These are phyloP conservation scores for Rubia tinctorum DNA, from an alignment of 305 asterid species.

Conservation along the genomic window DNA sequence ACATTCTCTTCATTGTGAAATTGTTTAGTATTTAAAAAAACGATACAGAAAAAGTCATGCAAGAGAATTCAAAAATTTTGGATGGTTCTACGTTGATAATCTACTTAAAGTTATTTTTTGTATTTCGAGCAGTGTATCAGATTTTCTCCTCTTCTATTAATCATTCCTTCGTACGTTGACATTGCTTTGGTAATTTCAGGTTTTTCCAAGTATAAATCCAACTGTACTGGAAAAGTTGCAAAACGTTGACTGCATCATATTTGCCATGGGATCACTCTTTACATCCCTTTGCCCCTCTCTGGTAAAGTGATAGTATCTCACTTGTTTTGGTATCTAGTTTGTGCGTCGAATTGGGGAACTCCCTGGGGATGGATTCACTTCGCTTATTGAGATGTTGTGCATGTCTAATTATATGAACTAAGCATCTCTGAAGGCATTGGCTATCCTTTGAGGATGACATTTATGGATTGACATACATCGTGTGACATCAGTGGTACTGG, in stretches of 20 bases:
- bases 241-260: conserved; percentile 74
- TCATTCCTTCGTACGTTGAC: not conserved
- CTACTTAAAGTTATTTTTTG: not conserved
- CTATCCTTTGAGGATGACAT: not conserved
- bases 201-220: conserved; percentile 77
- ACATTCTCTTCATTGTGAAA: conserved; percentile 4
- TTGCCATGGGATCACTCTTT: conserved; percentile 95
- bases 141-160: not conserved
- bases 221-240: conserved; percentile 70
- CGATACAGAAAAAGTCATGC: not conserved
- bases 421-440: not conserved
- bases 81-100: not conserved
- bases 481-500: not conserved
- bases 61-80: not conserved
- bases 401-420: not conserved
- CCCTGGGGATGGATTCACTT: not conserved
- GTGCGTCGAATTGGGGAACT: not conserved
- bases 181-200: conserved; percentile 39
- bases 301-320: conserved; percentile 37
- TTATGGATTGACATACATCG: not conserved
- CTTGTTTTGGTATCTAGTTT: not conserved
- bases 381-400: not conserved
- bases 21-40: not conserved
- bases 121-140: not conserved
- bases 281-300: conserved; percentile 96